Conservation (phyloP, 176 grass and related monocot species). For the Ananas comosus region DNA sequence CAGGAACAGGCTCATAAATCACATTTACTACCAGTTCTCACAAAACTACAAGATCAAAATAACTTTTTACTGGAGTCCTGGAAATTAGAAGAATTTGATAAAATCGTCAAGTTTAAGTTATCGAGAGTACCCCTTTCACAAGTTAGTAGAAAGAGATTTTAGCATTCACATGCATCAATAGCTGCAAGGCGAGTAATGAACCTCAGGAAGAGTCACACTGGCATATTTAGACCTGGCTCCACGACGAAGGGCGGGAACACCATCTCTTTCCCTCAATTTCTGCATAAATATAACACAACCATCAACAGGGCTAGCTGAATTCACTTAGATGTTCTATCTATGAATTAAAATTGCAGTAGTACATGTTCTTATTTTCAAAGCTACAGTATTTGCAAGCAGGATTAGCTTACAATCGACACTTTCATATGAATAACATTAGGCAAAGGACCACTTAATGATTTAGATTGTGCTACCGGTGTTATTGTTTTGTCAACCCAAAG, state of each 20-base stretch:
- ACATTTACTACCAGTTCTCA: not conserved
- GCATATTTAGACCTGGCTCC: slow-evolving; percentile 88
- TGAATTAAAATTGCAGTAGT: no score
- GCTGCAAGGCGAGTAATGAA: slow-evolving; percentile 11
- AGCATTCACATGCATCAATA: not conserved
- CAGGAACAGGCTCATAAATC: not conserved
- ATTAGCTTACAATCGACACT: no score
- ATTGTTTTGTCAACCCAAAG: no score
- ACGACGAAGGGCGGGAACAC: slow-evolving; percentile 80
- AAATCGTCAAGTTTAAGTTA: not conserved
- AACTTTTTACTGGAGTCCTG: not conserved
- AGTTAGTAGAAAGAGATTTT: not conserved
- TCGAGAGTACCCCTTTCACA: not conserved
- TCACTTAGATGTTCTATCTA: not conserved
- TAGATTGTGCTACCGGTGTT: no score
- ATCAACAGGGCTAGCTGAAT: slow-evolving; percentile 13
- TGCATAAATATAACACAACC: slow-evolving; percentile 35
- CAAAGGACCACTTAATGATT: no score
- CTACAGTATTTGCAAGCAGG: not conserved
- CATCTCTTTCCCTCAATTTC: slow-evolving; percentile 74
- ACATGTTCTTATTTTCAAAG: not conserved
- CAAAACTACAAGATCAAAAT: not conserved
- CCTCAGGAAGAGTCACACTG: slow-evolving; percentile 67
- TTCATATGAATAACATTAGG: no score
- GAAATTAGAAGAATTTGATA: not conserved